Base-by-base conservation (phyloP, 2,329 filamentous ascomycete genomes). In the Huntiella moniliformis region DNA sequence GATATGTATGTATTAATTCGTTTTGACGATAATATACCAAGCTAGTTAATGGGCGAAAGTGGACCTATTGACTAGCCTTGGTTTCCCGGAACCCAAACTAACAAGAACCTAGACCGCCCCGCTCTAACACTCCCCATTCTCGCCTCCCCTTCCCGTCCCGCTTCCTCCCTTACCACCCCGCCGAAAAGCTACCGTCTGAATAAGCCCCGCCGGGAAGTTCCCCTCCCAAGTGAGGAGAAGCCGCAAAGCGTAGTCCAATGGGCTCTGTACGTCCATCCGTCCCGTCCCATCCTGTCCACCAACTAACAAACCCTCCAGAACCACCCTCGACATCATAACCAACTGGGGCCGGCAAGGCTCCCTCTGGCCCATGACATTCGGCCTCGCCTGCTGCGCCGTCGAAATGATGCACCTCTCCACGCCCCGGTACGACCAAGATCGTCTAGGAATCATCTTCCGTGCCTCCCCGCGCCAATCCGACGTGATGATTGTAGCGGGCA, bases 391-490 rank as follows among this genome's bases (percentile, higher is more conserved):
- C 71, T 92, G 84, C 63, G 83, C 81, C 62, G 66, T 92, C 58
- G 84, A 92, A 61, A 92, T 92, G 84, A 92, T 92, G 84, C 82
- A 87, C 61, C 70, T 85, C 15, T 91, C 83, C 31, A 85, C 82
- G 51, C 84, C 84, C 11, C 79, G 84, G 33, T 91, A 92, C 73
- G 84, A 92, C 57, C 82, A 91, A 60, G 84, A 92, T 64, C 76
- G 85, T 33, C 69, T 88, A 50, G 84, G 85, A 52, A 91, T 92
- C 60, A 91, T 92, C 60, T 92, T 91, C 73, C 79, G 84, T 54
- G 84, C 83, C 49, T 88, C 82, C 11, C 84, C 84, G 1, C 79
- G 84, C 52, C 84, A 92, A 63, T 82, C 83, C 50, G 85, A 93
- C 62, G 80, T 92, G 53, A 91, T 93, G 84, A 91, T 93, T 56